These are phyloP conservation scores for Leishmania martiniquensis DNA, from an alignment of 208 protist species.

Conservation along the genomic window DNA sequence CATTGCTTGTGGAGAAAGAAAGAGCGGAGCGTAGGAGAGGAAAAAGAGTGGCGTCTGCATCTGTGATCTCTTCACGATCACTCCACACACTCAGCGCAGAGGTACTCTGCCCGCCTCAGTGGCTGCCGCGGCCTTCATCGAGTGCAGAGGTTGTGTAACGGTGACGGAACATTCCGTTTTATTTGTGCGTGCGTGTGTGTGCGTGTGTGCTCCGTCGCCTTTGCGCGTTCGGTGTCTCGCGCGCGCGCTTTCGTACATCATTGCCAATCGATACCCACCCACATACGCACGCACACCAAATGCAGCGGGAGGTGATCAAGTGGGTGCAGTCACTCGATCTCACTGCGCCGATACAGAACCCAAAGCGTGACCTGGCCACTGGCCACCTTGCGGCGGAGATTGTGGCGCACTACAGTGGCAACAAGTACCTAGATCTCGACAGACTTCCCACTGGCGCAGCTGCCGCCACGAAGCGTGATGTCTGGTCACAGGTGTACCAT, in stretches of 20 bases:
- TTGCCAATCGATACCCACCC: neutral
- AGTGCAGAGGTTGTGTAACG: neutral
- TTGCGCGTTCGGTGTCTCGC: neutral
- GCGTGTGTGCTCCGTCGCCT: neutral
- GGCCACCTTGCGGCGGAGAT: constrained; percentile 96
- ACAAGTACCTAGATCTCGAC: constrained; percentile 24
- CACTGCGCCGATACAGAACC: constrained; percentile 89
- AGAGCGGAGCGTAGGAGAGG: too few species aligned
- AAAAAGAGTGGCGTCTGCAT: too few species aligned
- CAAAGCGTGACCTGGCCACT: constrained; percentile 93
- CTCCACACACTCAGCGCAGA: neutral
- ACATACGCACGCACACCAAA: constrained; percentile 5
- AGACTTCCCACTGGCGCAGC: constrained; percentile 69
- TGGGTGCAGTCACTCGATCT: constrained; percentile 96
- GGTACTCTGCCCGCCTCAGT: neutral
- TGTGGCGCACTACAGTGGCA: constrained; percentile 82
- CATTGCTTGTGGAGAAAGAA: too few species aligned
- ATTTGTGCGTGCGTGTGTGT: neutral
- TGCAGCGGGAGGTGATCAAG: constrained; percentile 95
- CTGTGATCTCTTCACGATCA: too few species aligned
- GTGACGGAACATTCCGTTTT: neutral
- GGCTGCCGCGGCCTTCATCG: neutral
- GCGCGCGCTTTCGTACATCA: neutral
- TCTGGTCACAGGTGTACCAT: constrained; percentile 84
- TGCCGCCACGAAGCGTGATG: constrained; percentile 78